Conservation (phyloP, 352 stramenopile species). For the Phytopythium montanum region DNA sequence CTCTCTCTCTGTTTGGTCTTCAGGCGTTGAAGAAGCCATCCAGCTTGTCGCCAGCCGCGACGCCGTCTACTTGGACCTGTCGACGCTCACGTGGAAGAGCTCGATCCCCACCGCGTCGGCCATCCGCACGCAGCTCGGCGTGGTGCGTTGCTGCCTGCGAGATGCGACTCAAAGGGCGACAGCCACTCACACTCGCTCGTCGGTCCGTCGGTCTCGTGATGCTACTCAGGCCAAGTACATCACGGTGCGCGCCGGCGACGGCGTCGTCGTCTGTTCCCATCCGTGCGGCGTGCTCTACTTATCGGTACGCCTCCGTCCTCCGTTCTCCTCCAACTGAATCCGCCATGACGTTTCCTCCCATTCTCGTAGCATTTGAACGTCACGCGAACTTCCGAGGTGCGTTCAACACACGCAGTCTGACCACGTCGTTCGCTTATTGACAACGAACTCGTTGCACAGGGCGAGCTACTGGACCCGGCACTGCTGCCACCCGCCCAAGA, state of each 20-base stretch:
- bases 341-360: not conserved
- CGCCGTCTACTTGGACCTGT: conserved; percentile 47
- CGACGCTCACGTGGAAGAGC: conserved; percentile 32
- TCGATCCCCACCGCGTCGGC: conserved; percentile 30
- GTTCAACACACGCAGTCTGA: not conserved
- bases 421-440: not conserved
- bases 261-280: conserved; percentile 51
- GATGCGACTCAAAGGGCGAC: too few relatives aligned
- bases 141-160: conserved; percentile 22
- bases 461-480: not conserved
- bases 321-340: not conserved
- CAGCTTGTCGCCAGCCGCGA: conserved; percentile 40
- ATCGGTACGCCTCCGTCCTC: conserved; percentile 20
- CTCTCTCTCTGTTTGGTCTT: conserved; percentile 9
- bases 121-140: conserved; percentile 49
- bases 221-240: conserved; percentile 33
- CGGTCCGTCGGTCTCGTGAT: not conserved
- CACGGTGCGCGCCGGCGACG: conserved; percentile 40
- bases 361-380: not conserved
- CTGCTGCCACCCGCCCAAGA: conserved; percentile 5
- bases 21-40: conserved; percentile 54
- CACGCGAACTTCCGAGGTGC: not conserved
- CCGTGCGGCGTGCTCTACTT: conserved; percentile 35
- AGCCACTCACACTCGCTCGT: not conserved
- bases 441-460: not conserved